A percentile compares a stretch with the other conserved stretches of the same genome.
Conservation (phyloP, 2,329 filamentous ascomycete species). For the Chaetomiaceae sp. region DNA sequence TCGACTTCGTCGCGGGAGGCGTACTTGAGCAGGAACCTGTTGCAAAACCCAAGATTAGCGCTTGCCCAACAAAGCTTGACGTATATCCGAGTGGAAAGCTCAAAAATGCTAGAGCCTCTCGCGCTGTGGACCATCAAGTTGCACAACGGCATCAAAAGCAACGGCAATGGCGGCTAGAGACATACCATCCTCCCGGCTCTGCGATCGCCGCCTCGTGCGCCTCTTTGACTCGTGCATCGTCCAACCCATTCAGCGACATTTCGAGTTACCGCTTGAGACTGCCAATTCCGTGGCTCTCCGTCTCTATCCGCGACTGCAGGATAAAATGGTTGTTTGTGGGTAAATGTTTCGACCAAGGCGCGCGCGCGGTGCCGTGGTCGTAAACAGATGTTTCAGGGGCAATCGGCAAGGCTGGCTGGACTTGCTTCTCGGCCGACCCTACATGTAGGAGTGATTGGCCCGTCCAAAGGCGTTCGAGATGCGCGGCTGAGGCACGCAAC, state of each 20-base stretch:
- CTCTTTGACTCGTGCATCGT: slow-evolving; percentile 73
- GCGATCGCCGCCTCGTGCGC: slow-evolving; percentile 74
- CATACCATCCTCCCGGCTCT: slow-evolving; percentile 93
- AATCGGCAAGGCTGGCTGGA: slow-evolving; percentile 16
- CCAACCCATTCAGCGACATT: slow-evolving; percentile 97
- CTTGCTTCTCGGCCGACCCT: slow-evolving; percentile 14
- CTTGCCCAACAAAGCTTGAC: neutral
- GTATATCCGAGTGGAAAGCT: neutral
- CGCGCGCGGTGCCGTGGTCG: slow-evolving; percentile 2
- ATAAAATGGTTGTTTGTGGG: slow-evolving; percentile 12
- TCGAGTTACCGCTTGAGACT: slow-evolving; percentile 24
- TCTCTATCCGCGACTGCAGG: slow-evolving; percentile 19
- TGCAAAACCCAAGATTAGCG: slow-evolving; percentile 8
- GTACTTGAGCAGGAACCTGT: slow-evolving; percentile 93
- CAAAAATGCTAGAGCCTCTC: neutral
- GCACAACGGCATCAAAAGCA: slow-evolving; percentile 9
- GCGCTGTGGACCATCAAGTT: neutral
- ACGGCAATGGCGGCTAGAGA: slow-evolving; percentile 1
- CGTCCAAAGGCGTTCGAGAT: slow-evolving; percentile 7
- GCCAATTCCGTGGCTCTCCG: slow-evolving; percentile 7
- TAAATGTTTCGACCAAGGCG: slow-evolving; percentile 12
- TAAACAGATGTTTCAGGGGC: slow-evolving; percentile 14
- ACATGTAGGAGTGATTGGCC: slow-evolving; percentile 20
- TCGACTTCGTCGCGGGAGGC: slow-evolving; percentile 81
- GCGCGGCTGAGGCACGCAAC: slow-evolving; percentile 13